These are phyloP conservation scores for Fistulifera pelliculosa DNA, from an alignment of 108 stramenopile species.

Conservation along the genomic window DNA sequence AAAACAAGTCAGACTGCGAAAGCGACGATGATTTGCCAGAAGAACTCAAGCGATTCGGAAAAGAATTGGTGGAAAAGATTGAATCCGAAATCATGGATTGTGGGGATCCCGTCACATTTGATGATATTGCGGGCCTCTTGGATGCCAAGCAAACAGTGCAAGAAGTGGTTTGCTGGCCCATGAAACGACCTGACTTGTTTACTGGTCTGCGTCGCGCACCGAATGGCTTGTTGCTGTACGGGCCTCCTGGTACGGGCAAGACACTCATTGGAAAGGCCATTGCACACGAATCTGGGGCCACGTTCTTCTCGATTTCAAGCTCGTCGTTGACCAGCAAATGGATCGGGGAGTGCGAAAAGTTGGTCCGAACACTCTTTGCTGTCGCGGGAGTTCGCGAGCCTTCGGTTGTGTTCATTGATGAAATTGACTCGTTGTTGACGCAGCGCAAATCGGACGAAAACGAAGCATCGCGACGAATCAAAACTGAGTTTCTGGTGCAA, in stretches of 20 bases:
- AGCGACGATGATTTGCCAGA: constrained; percentile 82
- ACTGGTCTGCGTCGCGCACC: constrained; percentile 82
- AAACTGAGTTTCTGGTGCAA: constrained; percentile 92
- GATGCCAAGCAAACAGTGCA: constrained; percentile 80
- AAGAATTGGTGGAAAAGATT: constrained; percentile 82
- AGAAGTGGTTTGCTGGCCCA: constrained; percentile 90
- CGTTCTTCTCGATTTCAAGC: constrained; percentile 97
- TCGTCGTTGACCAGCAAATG: constrained; percentile 98
- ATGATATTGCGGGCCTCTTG: constrained; percentile 82
- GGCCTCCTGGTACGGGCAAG: constrained; percentile 49
- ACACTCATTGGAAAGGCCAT: constrained; percentile 99
- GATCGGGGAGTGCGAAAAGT: constrained; percentile 99
- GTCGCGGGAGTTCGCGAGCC: constrained; percentile 90
- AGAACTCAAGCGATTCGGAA: constrained; percentile 70
- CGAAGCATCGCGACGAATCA: constrained; percentile 90
- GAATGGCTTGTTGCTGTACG: constrained; percentile 80
- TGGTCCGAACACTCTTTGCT: constrained; percentile 94
- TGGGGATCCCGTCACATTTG: constrained; percentile 67
- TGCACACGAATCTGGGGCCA: constrained; percentile 92
- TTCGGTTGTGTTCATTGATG: constrained; percentile 93
- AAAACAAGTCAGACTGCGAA: constrained; percentile 13
- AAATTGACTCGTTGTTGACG: constrained; percentile 92
- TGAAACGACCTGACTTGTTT: constrained; percentile 89
- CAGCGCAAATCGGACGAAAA: constrained; percentile 88
- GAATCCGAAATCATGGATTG: constrained; percentile 74